Evolutionary conservation across 352 stramenopile genomes (phyloP).

Genomic region (Globisporangium cylindrosporum): DNA sequence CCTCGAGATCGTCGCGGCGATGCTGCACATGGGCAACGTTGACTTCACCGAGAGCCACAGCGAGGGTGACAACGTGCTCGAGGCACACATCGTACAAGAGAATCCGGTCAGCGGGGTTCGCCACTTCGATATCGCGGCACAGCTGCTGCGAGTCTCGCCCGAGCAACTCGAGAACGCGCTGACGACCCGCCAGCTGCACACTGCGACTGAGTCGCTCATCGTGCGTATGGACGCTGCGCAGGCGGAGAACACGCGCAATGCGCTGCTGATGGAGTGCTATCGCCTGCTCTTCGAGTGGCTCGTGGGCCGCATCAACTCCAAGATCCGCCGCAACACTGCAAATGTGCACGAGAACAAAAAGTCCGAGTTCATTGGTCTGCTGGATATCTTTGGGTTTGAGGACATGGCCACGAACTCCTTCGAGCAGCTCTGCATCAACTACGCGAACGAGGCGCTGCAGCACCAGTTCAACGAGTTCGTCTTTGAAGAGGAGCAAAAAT

Average conservation of each 20-base stretch:
- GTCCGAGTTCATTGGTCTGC: conserved; percentile 67
- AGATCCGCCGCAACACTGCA: conserved; percentile 44
- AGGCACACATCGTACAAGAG: conserved; percentile 18
- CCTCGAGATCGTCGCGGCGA: conserved; percentile 69
- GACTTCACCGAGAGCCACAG: conserved; percentile 41
- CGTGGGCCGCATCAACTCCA: conserved; percentile 89
- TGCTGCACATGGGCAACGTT: conserved; percentile 89
- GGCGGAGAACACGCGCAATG: conserved; percentile 80
- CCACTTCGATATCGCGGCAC: conserved; percentile 51
- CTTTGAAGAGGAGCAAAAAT: conserved; percentile 88
- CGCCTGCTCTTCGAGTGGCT: conserved; percentile 93
- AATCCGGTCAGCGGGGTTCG: conserved; percentile 6
- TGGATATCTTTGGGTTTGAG: conserved; percentile 91
- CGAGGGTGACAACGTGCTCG: conserved; percentile 21
- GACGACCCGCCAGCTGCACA: conserved; percentile 60
- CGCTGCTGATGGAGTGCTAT: conserved; percentile 92
- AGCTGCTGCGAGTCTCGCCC: conserved; percentile 56
- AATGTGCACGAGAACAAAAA: conserved; percentile 11
- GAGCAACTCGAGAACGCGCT: conserved; percentile 54
- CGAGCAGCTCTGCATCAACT: conserved; percentile 91
- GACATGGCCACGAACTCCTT: conserved; percentile 86
- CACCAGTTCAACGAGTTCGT: conserved; percentile 90
- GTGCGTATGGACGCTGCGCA: conserved; percentile 65
- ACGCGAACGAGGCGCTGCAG: conserved; percentile 85
- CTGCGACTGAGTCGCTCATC: conserved; percentile 70